These are phyloP conservation scores for Prunus padus DNA, from an alignment of 306 rosid genomes.

Conservation along the genomic window DNA sequence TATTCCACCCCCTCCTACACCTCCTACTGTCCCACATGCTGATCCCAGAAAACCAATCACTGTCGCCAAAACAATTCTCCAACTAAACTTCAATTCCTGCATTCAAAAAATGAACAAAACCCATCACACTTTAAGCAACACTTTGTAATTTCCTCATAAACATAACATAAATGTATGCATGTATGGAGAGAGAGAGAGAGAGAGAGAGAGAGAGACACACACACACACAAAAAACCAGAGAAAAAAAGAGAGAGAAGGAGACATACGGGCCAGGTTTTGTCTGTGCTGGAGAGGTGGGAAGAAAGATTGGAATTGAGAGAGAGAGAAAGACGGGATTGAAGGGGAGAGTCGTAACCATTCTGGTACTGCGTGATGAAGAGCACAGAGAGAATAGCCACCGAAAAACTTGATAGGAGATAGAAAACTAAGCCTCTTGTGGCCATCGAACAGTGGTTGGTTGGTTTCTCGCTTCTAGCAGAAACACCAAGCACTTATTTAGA, in stretches of 20 bases:
- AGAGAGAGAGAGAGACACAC: too few relatives aligned
- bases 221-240: neutral
- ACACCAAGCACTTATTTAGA: neutral
- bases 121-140: neutral
- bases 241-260: neutral
- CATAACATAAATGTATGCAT: neutral
- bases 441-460: slow-evolving; percentile 25
- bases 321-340: neutral
- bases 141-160: neutral
- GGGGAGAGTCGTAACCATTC: neutral
- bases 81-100: slow-evolving; percentile 65
- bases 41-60: slow-evolving; percentile 84
- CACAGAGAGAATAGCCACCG: slow-evolving; percentile 49
- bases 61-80: slow-evolving; percentile 72
- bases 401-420: slow-evolving; percentile 61
- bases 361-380: slow-evolving; percentile 33
- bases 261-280: slow-evolving; percentile 73
- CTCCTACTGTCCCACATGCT: slow-evolving; percentile 94
- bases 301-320: slow-evolving; percentile 16
- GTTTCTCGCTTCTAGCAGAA: neutral
- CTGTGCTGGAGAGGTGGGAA: slow-evolving; percentile 19
- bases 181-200: neutral
- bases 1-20: slow-evolving; percentile 96
- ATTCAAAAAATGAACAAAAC: neutral
- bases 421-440: slow-evolving; percentile 47